Evolutionary conservation across 805 yeast species (phyloP).

Genomic region (Debaryomyces prosopidis): DNA sequence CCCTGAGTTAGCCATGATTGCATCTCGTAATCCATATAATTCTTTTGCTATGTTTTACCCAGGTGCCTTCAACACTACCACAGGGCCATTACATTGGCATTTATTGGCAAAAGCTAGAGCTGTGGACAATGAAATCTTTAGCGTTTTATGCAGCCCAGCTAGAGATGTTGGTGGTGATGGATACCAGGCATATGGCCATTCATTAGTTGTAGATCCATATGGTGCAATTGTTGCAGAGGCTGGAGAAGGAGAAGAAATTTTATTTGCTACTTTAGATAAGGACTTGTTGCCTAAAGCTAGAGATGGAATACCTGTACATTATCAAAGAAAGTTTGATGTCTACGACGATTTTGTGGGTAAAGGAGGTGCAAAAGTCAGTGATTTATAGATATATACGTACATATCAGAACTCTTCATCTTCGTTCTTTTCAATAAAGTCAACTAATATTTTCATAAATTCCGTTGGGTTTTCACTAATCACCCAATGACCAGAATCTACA

Average conservation of each 20-base stretch:
- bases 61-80: slow-evolving; percentile 81
- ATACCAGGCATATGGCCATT: slow-evolving; percentile 48
- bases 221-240: slow-evolving; percentile 47
- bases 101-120: slow-evolving; percentile 72
- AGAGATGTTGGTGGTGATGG: slow-evolving; percentile 58
- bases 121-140: slow-evolving; percentile 71
- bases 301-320: slow-evolving; percentile 42
- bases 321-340: slow-evolving; percentile 43
- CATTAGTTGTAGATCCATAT: slow-evolving; percentile 43
- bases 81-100: slow-evolving; percentile 86
- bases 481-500: slow-evolving; percentile 90
- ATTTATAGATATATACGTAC: slow-evolving; percentile 12
- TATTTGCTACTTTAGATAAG: slow-evolving; percentile 42
- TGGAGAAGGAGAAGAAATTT: slow-evolving; percentile 45
- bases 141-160: slow-evolving; percentile 85
- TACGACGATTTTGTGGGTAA: slow-evolving; percentile 38
- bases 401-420: slow-evolving; percentile 23
- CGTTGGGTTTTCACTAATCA: slow-evolving; percentile 80
- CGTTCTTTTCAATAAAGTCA: slow-evolving; percentile 58
- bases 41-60: slow-evolving; percentile 80
- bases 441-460: slow-evolving; percentile 66
- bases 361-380: slow-evolving; percentile 29
- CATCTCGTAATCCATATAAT: slow-evolving; percentile 58
- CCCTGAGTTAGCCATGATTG: slow-evolving; percentile 72
- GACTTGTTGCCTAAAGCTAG: slow-evolving; percentile 42